These are phyloP conservation scores for Heterobasidion parviporum DNA, from an alignment of 1,284 basidiomycete genomes.

Conservation along the genomic window DNA sequence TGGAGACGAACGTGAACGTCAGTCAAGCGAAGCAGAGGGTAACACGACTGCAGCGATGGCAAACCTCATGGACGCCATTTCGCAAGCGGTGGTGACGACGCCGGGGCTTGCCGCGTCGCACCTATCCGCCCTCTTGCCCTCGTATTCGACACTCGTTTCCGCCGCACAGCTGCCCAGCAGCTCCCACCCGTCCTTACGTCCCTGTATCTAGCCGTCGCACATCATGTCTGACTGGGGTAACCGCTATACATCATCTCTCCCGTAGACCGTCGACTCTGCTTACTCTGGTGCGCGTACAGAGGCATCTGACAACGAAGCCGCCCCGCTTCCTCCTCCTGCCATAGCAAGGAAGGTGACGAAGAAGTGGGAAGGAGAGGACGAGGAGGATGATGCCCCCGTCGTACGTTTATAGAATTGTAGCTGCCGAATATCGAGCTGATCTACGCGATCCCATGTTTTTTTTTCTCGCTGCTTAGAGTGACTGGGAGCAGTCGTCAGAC, in stretches of 20 bases:
- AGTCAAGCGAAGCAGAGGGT: not conserved
- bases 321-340: constrained; percentile 31
- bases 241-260: constrained; percentile 1
- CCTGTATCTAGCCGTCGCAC: constrained; percentile 1
- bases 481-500: constrained; percentile 90
- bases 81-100: not conserved
- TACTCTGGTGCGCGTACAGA: constrained; percentile 27
- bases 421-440: constrained; percentile 3
- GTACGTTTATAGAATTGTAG: constrained; percentile 28
- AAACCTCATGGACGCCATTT: not conserved
- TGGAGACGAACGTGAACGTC: not conserved
- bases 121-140: not conserved
- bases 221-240: constrained; percentile 40
- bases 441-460: constrained; percentile 5
- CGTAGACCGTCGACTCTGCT: not conserved
- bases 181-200: constrained; percentile 11
- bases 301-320: constrained; percentile 39
- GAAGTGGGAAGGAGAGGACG: constrained; percentile 87
- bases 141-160: not conserved
- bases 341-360: constrained; percentile 36
- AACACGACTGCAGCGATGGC: not conserved
- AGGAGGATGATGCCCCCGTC: constrained; percentile 58
- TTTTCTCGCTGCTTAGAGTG: constrained; percentile 47
- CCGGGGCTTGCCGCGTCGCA: constrained; percentile 4
- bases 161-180: constrained; percentile 10